Evolutionary conservation across 805 yeast genomes (phyloP).

Genomic region (Blastobotrys muscicola): DNA sequence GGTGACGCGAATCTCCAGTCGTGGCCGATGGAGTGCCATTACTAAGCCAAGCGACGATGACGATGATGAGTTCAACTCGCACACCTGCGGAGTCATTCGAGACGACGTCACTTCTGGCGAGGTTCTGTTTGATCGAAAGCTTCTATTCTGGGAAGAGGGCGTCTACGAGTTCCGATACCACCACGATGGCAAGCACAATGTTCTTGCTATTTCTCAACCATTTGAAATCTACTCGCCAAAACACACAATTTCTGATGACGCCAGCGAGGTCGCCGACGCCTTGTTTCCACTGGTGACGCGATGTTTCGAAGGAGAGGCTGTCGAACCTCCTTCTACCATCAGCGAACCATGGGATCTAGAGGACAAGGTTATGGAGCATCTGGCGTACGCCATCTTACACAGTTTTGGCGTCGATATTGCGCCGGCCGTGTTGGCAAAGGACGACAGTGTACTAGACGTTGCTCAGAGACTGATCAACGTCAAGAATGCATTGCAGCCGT

Average conservation of each 20-base stretch:
- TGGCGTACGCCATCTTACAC: slow-evolving; percentile 21
- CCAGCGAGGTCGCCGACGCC: slow-evolving; percentile 25
- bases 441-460: slow-evolving; percentile 25
- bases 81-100: slow-evolving; percentile 16
- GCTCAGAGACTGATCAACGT: slow-evolving; percentile 23
- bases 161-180: slow-evolving; percentile 69
- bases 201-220: slow-evolving; percentile 53
- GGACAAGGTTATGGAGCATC: slow-evolving; percentile 15
- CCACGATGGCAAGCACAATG: slow-evolving; percentile 56
- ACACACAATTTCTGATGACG: slow-evolving; percentile 24
- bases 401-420: slow-evolving; percentile 30
- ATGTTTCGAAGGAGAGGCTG: slow-evolving; percentile 17
- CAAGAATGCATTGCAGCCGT: slow-evolving; percentile 24
- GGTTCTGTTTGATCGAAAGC: slow-evolving; percentile 38
- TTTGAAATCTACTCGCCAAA: slow-evolving; percentile 46
- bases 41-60: slow-evolving; percentile 28
- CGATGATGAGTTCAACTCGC: slow-evolving; percentile 14
- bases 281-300: slow-evolving; percentile 22
- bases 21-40: slow-evolving; percentile 55
- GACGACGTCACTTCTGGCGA: slow-evolving; percentile 31
- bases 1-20: slow-evolving; percentile 50
- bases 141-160: slow-evolving; percentile 58
- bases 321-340: slow-evolving; percentile 14
- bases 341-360: slow-evolving; percentile 20
- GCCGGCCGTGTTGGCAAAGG: slow-evolving; percentile 34